A percentile compares a stretch with the other conserved stretches of the same genome.
phyloP scores from a whole-genome alignment of 768 basidiomycete genomes.

The Phlebiopsis flavidoalba region DNA sequence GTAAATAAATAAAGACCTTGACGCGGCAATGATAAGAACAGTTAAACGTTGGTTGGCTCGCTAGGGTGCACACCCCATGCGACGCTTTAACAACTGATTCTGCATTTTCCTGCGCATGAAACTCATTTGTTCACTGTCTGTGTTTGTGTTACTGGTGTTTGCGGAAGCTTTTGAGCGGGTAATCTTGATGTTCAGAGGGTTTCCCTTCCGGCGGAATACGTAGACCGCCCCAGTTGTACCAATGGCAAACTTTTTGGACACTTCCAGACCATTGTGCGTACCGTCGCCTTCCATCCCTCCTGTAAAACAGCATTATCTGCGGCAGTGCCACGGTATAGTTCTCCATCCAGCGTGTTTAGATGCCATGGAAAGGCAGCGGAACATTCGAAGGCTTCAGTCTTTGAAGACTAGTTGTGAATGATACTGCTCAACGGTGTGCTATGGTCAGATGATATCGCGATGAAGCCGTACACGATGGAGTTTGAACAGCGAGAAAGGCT shows the following conservation, averaged over 20 bases:
- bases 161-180: slow-evolving; percentile 9
- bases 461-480: slow-evolving; percentile 9
- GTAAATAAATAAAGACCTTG: slow-evolving; percentile 52
- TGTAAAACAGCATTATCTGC: slow-evolving; percentile 25
- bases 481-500: slow-evolving; percentile 8
- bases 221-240: slow-evolving; percentile 21
- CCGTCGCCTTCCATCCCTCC: slow-evolving; percentile 40
- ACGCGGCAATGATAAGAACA: slow-evolving; percentile 50
- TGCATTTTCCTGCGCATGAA: neutral
- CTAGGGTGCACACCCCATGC: slow-evolving; percentile 54
- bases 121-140: no score
- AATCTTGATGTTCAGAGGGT: slow-evolving; percentile 8
- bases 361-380: slow-evolving; percentile 23
- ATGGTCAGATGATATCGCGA: slow-evolving; percentile 3
- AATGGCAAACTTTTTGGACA: slow-evolving; percentile 42
- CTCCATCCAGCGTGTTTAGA: slow-evolving; percentile 28
- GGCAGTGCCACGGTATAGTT: slow-evolving; percentile 32
- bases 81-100: neutral
- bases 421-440: neutral
- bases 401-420: neutral
- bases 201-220: slow-evolving; percentile 16
- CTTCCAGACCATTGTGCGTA: slow-evolving; percentile 46
- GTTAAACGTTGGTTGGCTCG: slow-evolving; percentile 49
- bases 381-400: neutral
- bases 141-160: no score